Evolutionary conservation across 805 yeast genomes (phyloP).

Genomic region (Scheffersomyces amazonensis): DNA sequence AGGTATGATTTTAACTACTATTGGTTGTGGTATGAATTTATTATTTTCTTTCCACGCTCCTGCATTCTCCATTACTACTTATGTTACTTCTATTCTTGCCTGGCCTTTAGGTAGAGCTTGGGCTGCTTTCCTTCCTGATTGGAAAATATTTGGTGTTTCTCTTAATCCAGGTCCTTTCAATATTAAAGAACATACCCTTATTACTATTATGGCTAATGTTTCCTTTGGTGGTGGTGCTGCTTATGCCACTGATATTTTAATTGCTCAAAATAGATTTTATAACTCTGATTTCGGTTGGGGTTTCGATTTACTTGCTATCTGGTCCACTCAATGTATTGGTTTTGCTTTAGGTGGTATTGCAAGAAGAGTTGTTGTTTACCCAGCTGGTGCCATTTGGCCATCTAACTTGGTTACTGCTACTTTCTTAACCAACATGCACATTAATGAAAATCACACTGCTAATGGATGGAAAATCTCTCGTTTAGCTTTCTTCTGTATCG

Average conservation of each 20-base stretch:
- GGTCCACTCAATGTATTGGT: constrained; percentile 62
- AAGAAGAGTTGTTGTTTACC: constrained; percentile 57
- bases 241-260: constrained; percentile 55
- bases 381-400: constrained; percentile 74
- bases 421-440: constrained; percentile 51
- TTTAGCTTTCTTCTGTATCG: constrained; percentile 44
- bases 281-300: constrained; percentile 48
- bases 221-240: constrained; percentile 41
- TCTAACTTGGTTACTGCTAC: constrained; percentile 57
- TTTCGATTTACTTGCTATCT: constrained; percentile 47
- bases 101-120: constrained; percentile 58
- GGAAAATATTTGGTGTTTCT: constrained; percentile 26
- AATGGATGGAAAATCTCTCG: constrained; percentile 62
- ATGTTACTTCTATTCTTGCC: constrained; percentile 57
- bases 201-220: constrained; percentile 52
- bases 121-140: constrained; percentile 35
- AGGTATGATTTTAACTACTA: constrained; percentile 47
- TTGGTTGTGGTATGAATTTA: constrained; percentile 59
- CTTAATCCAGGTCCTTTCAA: constrained; percentile 64
- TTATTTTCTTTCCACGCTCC: constrained; percentile 61
- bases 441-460: constrained; percentile 48
- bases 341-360: constrained; percentile 65
- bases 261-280: constrained; percentile 51
- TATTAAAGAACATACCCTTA: constrained; percentile 58
- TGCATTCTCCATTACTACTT: constrained; percentile 45